Percentiles rank a stretch among this genome's conserved stretches.
Evolutionary conservation across 1,284 basidiomycete genomes (phyloP).

Genomic region (Ceratobasidium sp.): DNA sequence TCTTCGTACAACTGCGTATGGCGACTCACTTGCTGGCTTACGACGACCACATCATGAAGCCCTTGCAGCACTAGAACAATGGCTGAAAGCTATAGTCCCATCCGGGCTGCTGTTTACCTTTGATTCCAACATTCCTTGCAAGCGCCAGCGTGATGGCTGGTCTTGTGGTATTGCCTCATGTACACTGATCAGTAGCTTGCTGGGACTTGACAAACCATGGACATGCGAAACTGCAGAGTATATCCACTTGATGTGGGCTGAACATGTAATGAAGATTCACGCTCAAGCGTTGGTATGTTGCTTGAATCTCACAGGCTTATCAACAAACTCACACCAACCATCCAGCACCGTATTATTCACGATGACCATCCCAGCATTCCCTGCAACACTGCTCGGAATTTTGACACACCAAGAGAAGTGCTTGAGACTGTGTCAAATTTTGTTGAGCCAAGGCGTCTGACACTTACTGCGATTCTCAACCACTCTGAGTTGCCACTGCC

Average conservation of each 20-base stretch:
- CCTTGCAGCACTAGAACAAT: neutral
- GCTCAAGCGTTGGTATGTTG: neutral
- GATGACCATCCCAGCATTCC: no score
- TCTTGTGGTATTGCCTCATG: constrained; percentile 9
- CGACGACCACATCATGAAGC: neutral
- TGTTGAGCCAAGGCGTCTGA: no score
- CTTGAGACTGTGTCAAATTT: no score
- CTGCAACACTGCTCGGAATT: no score
- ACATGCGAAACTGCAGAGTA: neutral
- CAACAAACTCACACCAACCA: no score
- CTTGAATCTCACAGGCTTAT: no score
- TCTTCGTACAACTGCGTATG: neutral
- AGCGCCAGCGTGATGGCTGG: neutral
- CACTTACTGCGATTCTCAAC: no score
- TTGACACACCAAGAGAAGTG: no score
- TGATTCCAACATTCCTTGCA: neutral
- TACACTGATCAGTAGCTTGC: neutral
- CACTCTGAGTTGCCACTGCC: no score
- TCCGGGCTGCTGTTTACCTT: no score
- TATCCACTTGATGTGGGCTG: neutral
- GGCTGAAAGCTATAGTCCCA: neutral
- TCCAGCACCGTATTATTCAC: no score
- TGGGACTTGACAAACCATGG: neutral
- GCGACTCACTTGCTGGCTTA: neutral
- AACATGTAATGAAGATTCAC: neutral